Evolutionary conservation across 768 basidiomycete genomes (phyloP).

Genomic region (Rhodocollybia butyracea): DNA sequence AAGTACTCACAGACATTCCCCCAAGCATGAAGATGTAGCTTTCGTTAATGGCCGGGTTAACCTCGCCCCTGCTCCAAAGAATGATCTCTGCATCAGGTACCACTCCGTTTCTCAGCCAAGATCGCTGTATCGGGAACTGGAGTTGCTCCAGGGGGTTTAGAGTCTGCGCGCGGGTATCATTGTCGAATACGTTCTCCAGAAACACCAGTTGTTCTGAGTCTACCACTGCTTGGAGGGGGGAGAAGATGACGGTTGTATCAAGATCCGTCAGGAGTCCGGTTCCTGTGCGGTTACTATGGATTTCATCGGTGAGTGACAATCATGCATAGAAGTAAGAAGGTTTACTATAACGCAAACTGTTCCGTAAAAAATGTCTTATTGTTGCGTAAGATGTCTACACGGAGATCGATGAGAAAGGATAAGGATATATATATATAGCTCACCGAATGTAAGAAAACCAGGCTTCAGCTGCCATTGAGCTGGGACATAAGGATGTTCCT

Average conservation of each 20-base stretch:
- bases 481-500: background rate
- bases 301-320: background rate
- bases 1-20: background rate
- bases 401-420: background rate
- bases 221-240: background rate
- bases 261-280: background rate
- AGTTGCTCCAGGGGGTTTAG: background rate
- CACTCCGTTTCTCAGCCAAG: background rate
- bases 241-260: background rate
- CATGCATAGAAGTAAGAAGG: background rate
- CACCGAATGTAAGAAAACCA: background rate
- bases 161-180: no score
- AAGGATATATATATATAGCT: background rate
- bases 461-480: background rate
- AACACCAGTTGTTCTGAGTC: background rate
- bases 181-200: background rate
- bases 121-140: background rate
- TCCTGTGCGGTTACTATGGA: background rate
- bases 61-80: background rate
- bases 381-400: background rate
- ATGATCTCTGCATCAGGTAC: conserved; percentile 1
- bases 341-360: background rate
- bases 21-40: background rate
- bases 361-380: background rate
- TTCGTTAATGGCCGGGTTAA: background rate